Percentiles rank a stretch among this genome's conserved stretches.
These are phyloP conservation scores for Trichosporon ovoides DNA, from an alignment of 1,284 basidiomycete species.

Conservation along the genomic window DNA sequence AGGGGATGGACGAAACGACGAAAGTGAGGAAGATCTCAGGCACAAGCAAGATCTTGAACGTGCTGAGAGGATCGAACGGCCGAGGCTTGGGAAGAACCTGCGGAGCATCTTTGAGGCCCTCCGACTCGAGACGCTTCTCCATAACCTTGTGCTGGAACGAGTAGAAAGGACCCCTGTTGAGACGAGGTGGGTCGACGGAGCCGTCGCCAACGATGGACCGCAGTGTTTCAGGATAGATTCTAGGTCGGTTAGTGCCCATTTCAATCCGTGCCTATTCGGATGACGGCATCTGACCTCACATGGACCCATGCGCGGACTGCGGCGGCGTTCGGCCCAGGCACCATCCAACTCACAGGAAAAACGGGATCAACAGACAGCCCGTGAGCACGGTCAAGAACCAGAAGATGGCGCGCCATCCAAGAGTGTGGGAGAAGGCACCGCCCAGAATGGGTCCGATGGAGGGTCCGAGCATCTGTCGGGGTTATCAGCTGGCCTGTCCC, in stretches of 20 bases:
- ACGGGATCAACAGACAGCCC: constrained; percentile 3
- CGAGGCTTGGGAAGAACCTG: not conserved
- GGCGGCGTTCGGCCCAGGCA: not conserved
- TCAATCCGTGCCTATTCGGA: not conserved
- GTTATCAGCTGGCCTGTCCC: constrained; percentile 14
- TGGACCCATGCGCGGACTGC: not conserved
- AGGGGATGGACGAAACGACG: constrained; percentile 39
- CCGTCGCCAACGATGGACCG: constrained; percentile 46
- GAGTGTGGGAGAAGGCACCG: constrained; percentile 24
- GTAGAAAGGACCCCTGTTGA: constrained; percentile 32
- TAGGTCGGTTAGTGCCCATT: not conserved
- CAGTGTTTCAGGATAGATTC: constrained; percentile 45
- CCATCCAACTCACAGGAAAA: constrained; percentile 20
- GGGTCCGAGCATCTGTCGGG: constrained; percentile 20
- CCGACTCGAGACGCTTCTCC: not conserved
- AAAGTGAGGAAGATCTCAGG: constrained; percentile 43
- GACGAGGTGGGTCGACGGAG: constrained; percentile 40
- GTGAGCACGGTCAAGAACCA: constrained; percentile 31
- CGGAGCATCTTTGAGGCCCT: not conserved
- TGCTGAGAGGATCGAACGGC: constrained; percentile 41
- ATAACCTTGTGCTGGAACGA: constrained; percentile 21
- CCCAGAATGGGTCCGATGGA: constrained; percentile 31
- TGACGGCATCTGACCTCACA: not conserved
- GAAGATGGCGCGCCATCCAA: constrained; percentile 31
- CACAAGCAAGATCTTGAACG: constrained; percentile 41